Conservation (phyloP, 2,329 filamentous ascomycete species). For the Didymella segeticola region DNA sequence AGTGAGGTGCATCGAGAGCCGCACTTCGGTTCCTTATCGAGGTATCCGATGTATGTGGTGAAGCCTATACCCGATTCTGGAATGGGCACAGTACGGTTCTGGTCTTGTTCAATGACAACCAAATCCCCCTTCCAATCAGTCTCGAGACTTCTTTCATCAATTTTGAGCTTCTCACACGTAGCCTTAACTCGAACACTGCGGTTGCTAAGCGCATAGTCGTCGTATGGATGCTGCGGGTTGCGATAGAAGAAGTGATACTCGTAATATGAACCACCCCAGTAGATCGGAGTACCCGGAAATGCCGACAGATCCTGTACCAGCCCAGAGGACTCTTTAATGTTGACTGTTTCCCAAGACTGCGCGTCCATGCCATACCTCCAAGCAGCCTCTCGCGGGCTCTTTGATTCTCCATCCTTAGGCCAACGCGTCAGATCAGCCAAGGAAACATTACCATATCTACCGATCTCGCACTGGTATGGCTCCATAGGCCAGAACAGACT, state of each 20-base stretch:
- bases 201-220: slow-evolving; percentile 32
- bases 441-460: slow-evolving; percentile 30
- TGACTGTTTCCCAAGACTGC: slow-evolving; percentile 8
- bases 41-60: neutral
- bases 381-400: slow-evolving; percentile 30
- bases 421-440: slow-evolving; percentile 37
- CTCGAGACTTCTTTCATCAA: neutral
- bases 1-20: slow-evolving; percentile 1
- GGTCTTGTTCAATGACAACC: too few species aligned
- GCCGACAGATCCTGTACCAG: slow-evolving; percentile 26
- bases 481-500: slow-evolving; percentile 45
- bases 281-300: slow-evolving; percentile 33
- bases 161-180: neutral
- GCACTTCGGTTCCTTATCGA: neutral
- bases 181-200: slow-evolving; percentile 5
- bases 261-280: slow-evolving; percentile 27
- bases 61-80: neutral
- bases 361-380: slow-evolving; percentile 38
- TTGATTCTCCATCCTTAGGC: slow-evolving; percentile 8
- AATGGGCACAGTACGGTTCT: neutral
- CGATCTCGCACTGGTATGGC: slow-evolving; percentile 30
- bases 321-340: too few species aligned
- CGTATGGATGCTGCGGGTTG: slow-evolving; percentile 33
- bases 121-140: neutral
- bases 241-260: slow-evolving; percentile 43